Conservation (phyloP, 495 filamentous ascomycete species). For the Penicillium chermesinum region DNA sequence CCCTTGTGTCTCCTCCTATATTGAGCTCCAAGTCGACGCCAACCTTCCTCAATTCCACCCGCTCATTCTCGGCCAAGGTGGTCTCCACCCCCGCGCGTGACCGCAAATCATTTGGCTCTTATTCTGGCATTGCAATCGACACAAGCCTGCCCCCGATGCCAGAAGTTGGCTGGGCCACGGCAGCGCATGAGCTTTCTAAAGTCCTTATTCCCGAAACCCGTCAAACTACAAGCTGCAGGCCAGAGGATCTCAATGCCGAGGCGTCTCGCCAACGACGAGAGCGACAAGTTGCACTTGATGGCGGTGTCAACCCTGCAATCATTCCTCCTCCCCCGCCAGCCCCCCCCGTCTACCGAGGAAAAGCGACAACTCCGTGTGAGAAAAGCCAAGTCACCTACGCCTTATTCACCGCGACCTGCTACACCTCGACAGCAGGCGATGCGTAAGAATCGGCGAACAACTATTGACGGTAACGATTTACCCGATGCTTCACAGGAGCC, state of each 20-base stretch:
- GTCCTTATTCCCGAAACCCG: slow-evolving; percentile 70
- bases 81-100: slow-evolving; percentile 50
- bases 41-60: slow-evolving; percentile 70
- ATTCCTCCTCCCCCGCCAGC: slow-evolving; percentile 29
- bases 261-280: slow-evolving; percentile 57
- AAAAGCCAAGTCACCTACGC: slow-evolving; percentile 52
- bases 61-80: slow-evolving; percentile 72
- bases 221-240: slow-evolving; percentile 65
- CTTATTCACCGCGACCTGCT: slow-evolving; percentile 32
- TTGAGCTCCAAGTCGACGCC: slow-evolving; percentile 51
- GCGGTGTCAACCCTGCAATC: slow-evolving; percentile 12
- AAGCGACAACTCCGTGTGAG: slow-evolving; percentile 71
- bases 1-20: slow-evolving; percentile 45
- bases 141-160: slow-evolving; percentile 61
- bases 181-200: slow-evolving; percentile 74
- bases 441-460: slow-evolving; percentile 56
- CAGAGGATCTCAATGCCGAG: slow-evolving; percentile 67
- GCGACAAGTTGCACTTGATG: slow-evolving; percentile 47
- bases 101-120: slow-evolving; percentile 40
- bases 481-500: slow-evolving; percentile 36
- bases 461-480: slow-evolving; percentile 52
- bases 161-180: slow-evolving; percentile 77
- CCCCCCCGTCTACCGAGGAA: slow-evolving; percentile 40
- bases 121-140: slow-evolving; percentile 21
- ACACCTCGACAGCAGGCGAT: slow-evolving; percentile 45